phyloP scores from a whole-genome alignment of 108 stramenopile genomes.

The Nannochloropsis salina region DNA sequence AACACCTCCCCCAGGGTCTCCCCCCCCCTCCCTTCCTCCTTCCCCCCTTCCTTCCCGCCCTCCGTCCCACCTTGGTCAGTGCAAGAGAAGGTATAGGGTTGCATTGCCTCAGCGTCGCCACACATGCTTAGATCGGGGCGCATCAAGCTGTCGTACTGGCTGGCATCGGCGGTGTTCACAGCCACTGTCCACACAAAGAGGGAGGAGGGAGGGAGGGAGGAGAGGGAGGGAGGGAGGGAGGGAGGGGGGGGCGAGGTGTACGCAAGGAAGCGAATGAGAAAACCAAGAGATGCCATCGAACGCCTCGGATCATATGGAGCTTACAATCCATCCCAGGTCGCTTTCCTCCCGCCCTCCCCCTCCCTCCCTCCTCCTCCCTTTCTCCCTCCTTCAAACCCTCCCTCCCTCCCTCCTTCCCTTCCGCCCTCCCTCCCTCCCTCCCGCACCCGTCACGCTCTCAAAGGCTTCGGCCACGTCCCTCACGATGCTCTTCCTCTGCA shows the following conservation, averaged over 20 bases:
- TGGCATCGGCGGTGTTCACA: not conserved
- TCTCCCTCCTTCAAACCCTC: not conserved
- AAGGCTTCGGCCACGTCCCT: not conserved
- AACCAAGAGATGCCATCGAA: not conserved
- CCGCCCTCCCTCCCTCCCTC: too few species aligned
- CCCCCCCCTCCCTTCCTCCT: not conserved
- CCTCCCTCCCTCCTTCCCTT: slow-evolving; percentile 9
- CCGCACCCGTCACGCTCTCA: slow-evolving; percentile 7
- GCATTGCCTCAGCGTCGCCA: not conserved
- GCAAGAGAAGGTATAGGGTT: not conserved
- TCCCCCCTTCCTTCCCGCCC: slow-evolving; percentile 11
- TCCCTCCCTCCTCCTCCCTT: too few species aligned
- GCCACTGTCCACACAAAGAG: too few species aligned
- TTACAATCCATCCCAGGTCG: too few species aligned
- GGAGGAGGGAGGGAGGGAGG: not conserved
- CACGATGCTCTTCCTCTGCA: not conserved
- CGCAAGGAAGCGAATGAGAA: not conserved
- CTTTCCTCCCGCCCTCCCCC: too few species aligned
- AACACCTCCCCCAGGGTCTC: not conserved
- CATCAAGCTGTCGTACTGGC: not conserved
- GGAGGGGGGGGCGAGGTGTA: not conserved
- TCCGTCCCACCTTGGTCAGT: not conserved
- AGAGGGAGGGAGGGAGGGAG: not conserved
- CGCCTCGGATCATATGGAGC: not conserved
- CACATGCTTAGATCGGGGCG: not conserved